A percentile compares a stretch with the other conserved stretches of the same genome.
These are phyloP conservation scores for Apiotrichum veenhuisii DNA, from an alignment of 1,284 basidiomycete genomes.

Conservation along the genomic window DNA sequence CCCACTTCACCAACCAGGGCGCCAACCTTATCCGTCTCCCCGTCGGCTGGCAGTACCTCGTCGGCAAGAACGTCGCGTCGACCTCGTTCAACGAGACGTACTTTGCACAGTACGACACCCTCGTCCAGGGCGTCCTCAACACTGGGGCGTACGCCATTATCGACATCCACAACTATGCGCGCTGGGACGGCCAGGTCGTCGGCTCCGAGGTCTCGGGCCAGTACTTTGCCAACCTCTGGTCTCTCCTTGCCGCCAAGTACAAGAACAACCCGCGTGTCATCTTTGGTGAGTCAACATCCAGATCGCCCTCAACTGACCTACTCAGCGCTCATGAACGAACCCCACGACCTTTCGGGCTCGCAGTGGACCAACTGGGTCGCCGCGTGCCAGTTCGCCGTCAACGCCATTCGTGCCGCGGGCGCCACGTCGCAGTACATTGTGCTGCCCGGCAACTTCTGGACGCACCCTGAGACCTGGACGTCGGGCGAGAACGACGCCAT, in stretches of 20 bases:
- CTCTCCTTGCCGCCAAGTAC: conserved; percentile 57
- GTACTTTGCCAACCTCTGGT: conserved; percentile 58
- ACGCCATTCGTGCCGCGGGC: conserved; percentile 45
- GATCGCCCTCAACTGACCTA: not conserved
- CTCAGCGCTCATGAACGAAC: conserved; percentile 45
- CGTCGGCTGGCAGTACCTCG: conserved; percentile 59
- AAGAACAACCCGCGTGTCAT: conserved; percentile 55
- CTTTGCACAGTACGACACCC: conserved; percentile 51
- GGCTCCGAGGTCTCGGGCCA: conserved; percentile 58
- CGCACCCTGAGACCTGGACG: conserved; percentile 31
- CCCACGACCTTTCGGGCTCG: conserved; percentile 34
- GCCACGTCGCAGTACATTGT: conserved; percentile 41
- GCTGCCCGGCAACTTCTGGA: conserved; percentile 43
- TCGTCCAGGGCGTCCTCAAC: conserved; percentile 54
- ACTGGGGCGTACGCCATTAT: conserved; percentile 57
- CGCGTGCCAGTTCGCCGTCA: conserved; percentile 42
- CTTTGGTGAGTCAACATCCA: conserved; percentile 41
- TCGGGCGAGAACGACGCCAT: conserved; percentile 44
- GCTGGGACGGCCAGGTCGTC: conserved; percentile 50
- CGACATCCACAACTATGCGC: conserved; percentile 52
- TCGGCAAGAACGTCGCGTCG: conserved; percentile 47
- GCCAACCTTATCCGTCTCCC: conserved; percentile 49
- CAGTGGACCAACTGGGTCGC: conserved; percentile 27
- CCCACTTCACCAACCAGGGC: conserved; percentile 53
- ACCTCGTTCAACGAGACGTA: conserved; percentile 52